These are phyloP conservation scores for Chaetomium olivaceum DNA, from an alignment of 2,329 filamentous ascomycete species.

Conservation along the genomic window DNA sequence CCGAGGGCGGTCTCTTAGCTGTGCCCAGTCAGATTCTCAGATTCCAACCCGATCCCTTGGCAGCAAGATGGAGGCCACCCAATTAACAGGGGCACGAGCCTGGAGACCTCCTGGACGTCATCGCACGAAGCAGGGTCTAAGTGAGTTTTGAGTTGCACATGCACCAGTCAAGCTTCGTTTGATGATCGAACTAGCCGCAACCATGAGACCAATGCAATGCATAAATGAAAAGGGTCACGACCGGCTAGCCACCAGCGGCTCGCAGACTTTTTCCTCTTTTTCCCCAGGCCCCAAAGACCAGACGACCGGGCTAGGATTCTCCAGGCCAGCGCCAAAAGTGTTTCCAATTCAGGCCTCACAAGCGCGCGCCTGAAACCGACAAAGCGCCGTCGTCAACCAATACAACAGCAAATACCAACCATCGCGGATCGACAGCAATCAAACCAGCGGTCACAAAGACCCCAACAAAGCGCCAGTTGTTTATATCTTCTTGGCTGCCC, in stretches of 20 bases:
- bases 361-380: conserved; percentile 33
- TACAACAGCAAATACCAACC: conserved; percentile 20
- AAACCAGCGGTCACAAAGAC: conserved; percentile 10
- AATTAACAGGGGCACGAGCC: not conserved
- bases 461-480: conserved; percentile 19
- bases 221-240: conserved; percentile 21
- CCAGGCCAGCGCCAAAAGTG: conserved; percentile 25
- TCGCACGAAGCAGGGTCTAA: conserved; percentile 15
- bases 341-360: conserved; percentile 24
- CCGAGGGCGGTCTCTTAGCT: too few species aligned
- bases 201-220: conserved; percentile 24
- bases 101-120: conserved; percentile 8
- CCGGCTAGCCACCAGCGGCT: conserved; percentile 2
- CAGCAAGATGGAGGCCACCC: conserved; percentile 6
- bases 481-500: conserved; percentile 19
- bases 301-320: conserved; percentile 16
- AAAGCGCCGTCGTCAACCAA: conserved; percentile 26
- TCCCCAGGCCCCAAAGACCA: conserved; percentile 14
- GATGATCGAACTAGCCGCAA: conserved; percentile 17
- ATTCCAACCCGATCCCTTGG: not conserved
- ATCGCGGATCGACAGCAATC: conserved; percentile 18
- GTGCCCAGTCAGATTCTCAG: not conserved
- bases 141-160: not conserved
- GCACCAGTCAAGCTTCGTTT: conserved; percentile 15
- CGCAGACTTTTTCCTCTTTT: conserved; percentile 2